A percentile compares a stretch with the other conserved stretches of the same genome.
Evolutionary conservation across 352 stramenopile genomes (phyloP).

Genomic region (Globisporangium cystogenes): DNA sequence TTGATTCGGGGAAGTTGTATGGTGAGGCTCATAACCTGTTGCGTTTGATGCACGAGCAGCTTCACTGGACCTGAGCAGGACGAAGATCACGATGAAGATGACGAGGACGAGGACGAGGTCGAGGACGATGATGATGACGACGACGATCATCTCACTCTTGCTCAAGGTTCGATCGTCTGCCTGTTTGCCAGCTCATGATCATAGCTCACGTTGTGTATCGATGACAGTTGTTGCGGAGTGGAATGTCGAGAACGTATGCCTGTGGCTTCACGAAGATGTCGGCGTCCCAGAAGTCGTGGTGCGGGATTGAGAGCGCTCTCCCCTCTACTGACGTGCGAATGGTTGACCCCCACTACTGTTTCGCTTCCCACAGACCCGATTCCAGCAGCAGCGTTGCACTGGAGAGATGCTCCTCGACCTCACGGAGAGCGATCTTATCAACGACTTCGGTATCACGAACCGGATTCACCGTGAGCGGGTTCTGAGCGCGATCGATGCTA

Average conservation of each 20-base stretch:
- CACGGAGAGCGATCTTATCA: constrained; percentile 70
- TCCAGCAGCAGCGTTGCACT: constrained; percentile 60
- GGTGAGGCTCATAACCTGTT: background rate
- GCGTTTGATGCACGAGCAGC: background rate
- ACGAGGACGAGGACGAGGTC: constrained; percentile 27
- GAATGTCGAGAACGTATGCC: constrained; percentile 77
- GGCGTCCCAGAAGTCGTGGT: constrained; percentile 68
- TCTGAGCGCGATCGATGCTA: constrained; percentile 68
- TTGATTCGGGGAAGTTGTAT: too few species aligned
- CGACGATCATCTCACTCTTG: constrained; percentile 51
- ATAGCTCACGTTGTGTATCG: background rate
- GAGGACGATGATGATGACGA: constrained; percentile 44
- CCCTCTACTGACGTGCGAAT: background rate
- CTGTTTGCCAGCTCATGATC: background rate
- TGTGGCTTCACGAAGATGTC: constrained; percentile 78
- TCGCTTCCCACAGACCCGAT: constrained; percentile 51
- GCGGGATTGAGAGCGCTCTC: background rate
- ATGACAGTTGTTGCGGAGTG: constrained; percentile 59
- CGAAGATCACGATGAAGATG: constrained; percentile 12
- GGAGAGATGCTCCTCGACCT: constrained; percentile 67
- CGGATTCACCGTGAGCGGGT: constrained; percentile 63
- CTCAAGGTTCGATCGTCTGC: constrained; percentile 30
- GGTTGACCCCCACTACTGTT: background rate
- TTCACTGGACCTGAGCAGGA: constrained; percentile 11
- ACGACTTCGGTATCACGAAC: constrained; percentile 69